Conservation (phyloP, 768 basidiomycete species). For the Auriscalpium orientale region DNA sequence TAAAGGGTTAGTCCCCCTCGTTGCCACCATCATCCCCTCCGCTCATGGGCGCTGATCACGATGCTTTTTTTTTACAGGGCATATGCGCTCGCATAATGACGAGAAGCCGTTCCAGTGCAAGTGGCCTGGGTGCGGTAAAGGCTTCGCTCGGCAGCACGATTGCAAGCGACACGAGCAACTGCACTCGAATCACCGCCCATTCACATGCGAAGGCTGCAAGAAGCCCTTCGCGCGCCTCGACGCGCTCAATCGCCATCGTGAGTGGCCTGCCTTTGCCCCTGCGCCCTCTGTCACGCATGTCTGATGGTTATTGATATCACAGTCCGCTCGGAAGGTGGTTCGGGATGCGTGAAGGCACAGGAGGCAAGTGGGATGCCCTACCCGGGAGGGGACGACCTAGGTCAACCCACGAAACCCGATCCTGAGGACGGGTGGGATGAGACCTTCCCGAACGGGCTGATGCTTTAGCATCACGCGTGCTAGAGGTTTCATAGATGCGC, state of each 20-base stretch:
- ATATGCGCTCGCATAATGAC: conserved; percentile 89
- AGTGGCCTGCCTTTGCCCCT: conserved; percentile 28
- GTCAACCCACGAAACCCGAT: neutral
- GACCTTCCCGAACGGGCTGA: neutral
- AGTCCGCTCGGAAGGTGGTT: conserved; percentile 80
- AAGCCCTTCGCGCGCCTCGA: conserved; percentile 95
- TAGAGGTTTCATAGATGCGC: too few relatives aligned
- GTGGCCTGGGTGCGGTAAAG: conserved; percentile 92
- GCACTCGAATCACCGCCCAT: conserved; percentile 88
- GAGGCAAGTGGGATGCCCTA: conserved; percentile 15
- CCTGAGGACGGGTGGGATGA: conserved; percentile 1
- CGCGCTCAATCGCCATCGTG: conserved; percentile 87
- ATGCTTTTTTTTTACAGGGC: conserved; percentile 40
- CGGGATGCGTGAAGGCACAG: conserved; percentile 56
- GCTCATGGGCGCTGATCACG: neutral
- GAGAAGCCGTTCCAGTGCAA: conserved; percentile 93
- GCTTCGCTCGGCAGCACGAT: conserved; percentile 91
- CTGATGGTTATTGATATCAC: conserved; percentile 2
- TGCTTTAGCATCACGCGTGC: neutral
- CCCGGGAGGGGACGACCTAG: too few relatives aligned
- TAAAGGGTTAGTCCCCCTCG: conserved; percentile 56
- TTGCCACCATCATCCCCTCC: neutral
- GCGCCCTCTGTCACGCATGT: neutral
- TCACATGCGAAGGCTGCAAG: conserved; percentile 86
- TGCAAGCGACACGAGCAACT: conserved; percentile 95